Evolutionary conservation across 2,329 filamentous ascomycete species (phyloP), one percentile per base, ranked within the genome.

Genomic region (Rutstroemia sp.): DNA sequence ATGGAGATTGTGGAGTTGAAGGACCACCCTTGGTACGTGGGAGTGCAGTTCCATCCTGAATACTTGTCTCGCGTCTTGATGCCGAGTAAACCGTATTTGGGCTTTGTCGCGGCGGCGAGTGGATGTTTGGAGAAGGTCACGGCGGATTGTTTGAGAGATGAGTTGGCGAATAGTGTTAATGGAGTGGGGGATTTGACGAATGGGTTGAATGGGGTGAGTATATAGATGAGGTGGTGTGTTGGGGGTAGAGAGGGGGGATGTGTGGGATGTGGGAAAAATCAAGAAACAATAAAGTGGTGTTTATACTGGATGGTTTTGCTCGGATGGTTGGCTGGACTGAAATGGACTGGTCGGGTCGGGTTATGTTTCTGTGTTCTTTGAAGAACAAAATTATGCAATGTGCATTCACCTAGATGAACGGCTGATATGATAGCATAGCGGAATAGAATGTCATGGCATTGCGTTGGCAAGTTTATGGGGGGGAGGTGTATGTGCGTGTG

Each of bases 11-110:
- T 95, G 38, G 90, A 95, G 73, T 74, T 95, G 60, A 84, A 85
- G 69, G 84, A 92, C 61, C 90, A 95, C 70, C 88, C 87, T 0
- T 95, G 82, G 78, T 95, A 86, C 64, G 88, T 95, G 17, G 86
- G 87, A 60, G 87, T 94, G 8, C 92, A 96, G 72, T 92, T 87
- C 71, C 91, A 96, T 70, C 90, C 92, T 2, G 91, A 96, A 72
- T 95, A 92, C 69, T 76, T 89, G 51, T 86, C 81, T 63, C 80
- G 87, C 52, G 90, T 94, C 2, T 74, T 95, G 60, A 76, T 82
- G 50, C 89, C 89, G 0, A 86, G 82, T 67, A 83, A 83, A 68
- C 84, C 88, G 1, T 94, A 89, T 73, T 78, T 96, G 21, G 91
- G 91, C 48, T 92, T 96, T 70, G 81, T 96, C 48, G 90, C 91